A percentile compares a stretch with the other conserved stretches of the same genome.
Evolutionary conservation across 2,329 filamentous ascomycete species (phyloP).

Genomic region (Triangularia verruculosa): DNA sequence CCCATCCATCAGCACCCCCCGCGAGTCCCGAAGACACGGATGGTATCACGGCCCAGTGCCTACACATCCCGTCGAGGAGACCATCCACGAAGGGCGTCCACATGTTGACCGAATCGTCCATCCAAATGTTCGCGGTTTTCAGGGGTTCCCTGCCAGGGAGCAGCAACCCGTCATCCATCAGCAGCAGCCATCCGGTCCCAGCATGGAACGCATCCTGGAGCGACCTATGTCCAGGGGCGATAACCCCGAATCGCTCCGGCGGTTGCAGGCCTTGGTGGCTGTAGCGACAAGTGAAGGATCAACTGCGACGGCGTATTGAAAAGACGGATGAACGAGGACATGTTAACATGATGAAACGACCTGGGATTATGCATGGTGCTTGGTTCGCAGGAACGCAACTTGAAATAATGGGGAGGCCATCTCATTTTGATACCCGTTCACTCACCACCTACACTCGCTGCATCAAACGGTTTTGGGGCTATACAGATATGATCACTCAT

Average conservation of each 20-base stretch:
- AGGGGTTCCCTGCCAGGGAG: constrained; percentile 47
- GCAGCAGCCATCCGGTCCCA: constrained; percentile 23
- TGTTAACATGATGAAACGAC: constrained; percentile 9
- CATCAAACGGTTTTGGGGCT: constrained; percentile 24
- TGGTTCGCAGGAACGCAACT: constrained; percentile 8
- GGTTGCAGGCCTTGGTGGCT: constrained; percentile 62
- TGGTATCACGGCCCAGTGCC: constrained; percentile 64
- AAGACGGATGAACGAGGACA: background rate
- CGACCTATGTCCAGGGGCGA: constrained; percentile 30
- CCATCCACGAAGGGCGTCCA: constrained; percentile 36
- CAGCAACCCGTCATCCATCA: constrained; percentile 29
- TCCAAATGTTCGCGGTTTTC: constrained; percentile 52
- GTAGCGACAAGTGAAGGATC: constrained; percentile 57
- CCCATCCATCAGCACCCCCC: constrained; percentile 52
- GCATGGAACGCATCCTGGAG: constrained; percentile 27
- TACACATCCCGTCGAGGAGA: constrained; percentile 34
- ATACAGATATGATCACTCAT: constrained; percentile 20
- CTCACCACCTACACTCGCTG: constrained; percentile 32
- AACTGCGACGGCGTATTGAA: constrained; percentile 28
- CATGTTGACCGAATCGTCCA: constrained; percentile 57
- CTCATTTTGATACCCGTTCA: constrained; percentile 18
- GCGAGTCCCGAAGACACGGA: constrained; percentile 63
- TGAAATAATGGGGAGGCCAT: background rate
- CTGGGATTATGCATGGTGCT: constrained; percentile 18
- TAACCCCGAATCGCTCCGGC: constrained; percentile 47